Base-by-base conservation (phyloP, 805 yeast genomes). In the Monosporozyma aquatica region DNA sequence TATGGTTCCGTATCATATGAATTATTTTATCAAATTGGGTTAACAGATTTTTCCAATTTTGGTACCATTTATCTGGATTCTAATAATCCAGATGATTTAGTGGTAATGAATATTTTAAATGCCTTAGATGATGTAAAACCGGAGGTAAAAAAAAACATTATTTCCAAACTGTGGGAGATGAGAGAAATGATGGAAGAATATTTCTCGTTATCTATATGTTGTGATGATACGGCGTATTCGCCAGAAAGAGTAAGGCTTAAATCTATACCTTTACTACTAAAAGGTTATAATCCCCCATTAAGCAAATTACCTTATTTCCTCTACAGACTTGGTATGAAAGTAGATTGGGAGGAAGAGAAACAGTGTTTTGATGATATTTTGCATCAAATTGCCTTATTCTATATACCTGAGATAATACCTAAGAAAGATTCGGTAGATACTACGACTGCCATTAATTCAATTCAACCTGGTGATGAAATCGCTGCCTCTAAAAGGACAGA, bases 181-280 rank as follows among this genome's bases (percentile, higher is more conserved):
- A 65, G 64, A 15, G 87, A 78, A 3, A 90, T 92, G 97, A 67
- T 83, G 32, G 54, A 63, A 5, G 97, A 89, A 51, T 92, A 92
- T 52, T 92, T 89, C 58, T 68, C 72, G 5, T 68, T 87, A 6
- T 61, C 51, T 1, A 49, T 82, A 3, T 47, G 41, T 9, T 54
- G 53, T 17, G 51, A 43, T 1, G 52, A 56, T 1, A 67, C 59
- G 11, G 55, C 56, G 2, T 63, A 61, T 6, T 32, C 40, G 4
- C 40, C 54, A 2, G 55, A 51, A 0, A 61, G 59, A n/a, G 65
- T 67, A 1, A 49, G 48, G 9, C 50, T 92, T 2, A 43, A 34
- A 4, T 55, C 78, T 5, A 43, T 92, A 1, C 98, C 98, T 0
- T 60, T 89, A 55, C 59, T 92, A 4, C 44, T 86, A 25, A 74